Percentiles rank a stretch among this genome's conserved stretches.
Evolutionary conservation across 1,139 yeast species (phyloP).

Genomic region (Yamadazyma sp.): DNA sequence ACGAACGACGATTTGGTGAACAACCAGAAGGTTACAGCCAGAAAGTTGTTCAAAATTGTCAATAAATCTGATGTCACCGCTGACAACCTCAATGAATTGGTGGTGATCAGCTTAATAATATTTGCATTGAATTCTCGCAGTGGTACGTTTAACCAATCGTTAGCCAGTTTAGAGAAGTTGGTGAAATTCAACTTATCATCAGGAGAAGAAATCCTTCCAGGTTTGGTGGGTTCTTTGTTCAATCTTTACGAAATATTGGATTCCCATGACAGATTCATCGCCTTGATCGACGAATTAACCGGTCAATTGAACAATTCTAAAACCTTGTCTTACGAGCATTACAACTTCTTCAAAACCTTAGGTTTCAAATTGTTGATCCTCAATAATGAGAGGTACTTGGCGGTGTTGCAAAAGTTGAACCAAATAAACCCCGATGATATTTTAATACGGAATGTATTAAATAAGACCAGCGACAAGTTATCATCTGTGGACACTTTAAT

Average conservation of each 20-base stretch:
- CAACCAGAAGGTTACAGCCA: conserved; percentile 15
- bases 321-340: conserved; percentile 15
- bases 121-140: conserved; percentile 43
- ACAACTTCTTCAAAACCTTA: conserved; percentile 45
- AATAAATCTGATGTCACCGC: conserved; percentile 7
- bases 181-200: conserved; percentile 19
- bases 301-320: conserved; percentile 16
- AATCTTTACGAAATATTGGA: conserved; percentile 46
- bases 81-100: conserved; percentile 18
- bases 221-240: conserved; percentile 45
- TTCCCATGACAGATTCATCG: conserved; percentile 21
- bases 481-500: conserved; percentile 38
- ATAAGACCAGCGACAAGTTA: conserved; percentile 24
- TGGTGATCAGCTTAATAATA: conserved; percentile 42
- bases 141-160: conserved; percentile 47
- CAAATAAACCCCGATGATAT: conserved; percentile 28
- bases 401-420: conserved; percentile 33
- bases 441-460: conserved; percentile 32
- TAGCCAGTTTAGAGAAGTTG: conserved; percentile 39
- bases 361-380: conserved; percentile 47
- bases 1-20: conserved; percentile 27
- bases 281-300: conserved; percentile 22
- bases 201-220: conserved; percentile 29
- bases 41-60: conserved; percentile 29
- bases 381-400: conserved; percentile 27